Evolutionary conservation across 306 rosid genomes (phyloP).

Genomic region (Citrullus colocynthis): DNA sequence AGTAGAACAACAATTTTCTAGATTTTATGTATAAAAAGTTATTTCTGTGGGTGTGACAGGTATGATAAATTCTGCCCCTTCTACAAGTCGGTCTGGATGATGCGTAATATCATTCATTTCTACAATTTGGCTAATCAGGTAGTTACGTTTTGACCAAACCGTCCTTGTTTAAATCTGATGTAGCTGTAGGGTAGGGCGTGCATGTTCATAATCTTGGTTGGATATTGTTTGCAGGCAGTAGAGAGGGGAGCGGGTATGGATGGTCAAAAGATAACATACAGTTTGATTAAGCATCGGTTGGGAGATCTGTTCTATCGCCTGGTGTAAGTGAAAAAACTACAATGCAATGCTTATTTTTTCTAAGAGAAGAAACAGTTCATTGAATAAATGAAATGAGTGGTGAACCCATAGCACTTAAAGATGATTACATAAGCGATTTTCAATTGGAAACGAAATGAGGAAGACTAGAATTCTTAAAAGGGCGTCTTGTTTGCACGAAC

Average conservation of each 20-base stretch:
- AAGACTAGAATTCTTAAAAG: too few relatives aligned
- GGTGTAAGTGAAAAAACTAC: constrained; percentile 46
- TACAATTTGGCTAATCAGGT: constrained; percentile 97
- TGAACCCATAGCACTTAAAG: too few relatives aligned
- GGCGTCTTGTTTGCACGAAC: too few relatives aligned
- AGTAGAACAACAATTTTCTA: not conserved
- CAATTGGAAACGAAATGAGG: too few relatives aligned
- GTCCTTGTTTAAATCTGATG: not conserved
- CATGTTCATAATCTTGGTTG: not conserved
- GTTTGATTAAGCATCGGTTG: constrained; percentile 79
- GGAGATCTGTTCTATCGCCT: constrained; percentile 97
- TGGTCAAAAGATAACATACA: constrained; percentile 84
- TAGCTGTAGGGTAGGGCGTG: not conserved
- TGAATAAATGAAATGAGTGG: too few relatives aligned
- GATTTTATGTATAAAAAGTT: not conserved
- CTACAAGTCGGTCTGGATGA: constrained; percentile 99
- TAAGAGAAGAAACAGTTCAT: too few relatives aligned
- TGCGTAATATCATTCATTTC: constrained; percentile 99
- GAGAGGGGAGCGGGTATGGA: constrained; percentile 97
- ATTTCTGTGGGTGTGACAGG: constrained; percentile 21
- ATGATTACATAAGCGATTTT: too few relatives aligned
- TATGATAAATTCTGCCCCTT: constrained; percentile 98
- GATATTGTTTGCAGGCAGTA: constrained; percentile 47
- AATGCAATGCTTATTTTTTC: too few relatives aligned
- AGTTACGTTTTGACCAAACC: not conserved